Evolutionary conservation across 2,329 filamentous ascomycete species (phyloP).

Genomic region (Penicillium thymicola): DNA sequence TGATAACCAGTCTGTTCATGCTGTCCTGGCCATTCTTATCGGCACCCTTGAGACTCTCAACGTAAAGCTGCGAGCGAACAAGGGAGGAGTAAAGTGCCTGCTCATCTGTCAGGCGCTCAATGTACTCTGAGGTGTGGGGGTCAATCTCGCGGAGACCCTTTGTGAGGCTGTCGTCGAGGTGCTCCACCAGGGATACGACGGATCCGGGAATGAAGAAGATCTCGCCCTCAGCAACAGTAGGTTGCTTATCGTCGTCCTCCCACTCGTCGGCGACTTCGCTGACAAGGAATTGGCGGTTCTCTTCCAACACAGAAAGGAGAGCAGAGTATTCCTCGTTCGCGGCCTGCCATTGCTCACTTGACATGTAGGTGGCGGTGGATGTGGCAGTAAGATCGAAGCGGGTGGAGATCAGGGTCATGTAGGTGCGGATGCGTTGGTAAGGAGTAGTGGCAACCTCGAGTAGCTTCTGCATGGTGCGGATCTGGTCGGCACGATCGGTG

Average conservation of each 20-base stretch:
- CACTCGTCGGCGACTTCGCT: constrained; percentile 93
- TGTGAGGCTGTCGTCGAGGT: constrained; percentile 94
- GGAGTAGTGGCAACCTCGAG: constrained; percentile 82
- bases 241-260: constrained; percentile 97
- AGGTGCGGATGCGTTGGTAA: constrained; percentile 90
- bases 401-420: constrained; percentile 86
- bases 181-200: constrained; percentile 89
- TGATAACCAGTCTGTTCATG: constrained; percentile 88
- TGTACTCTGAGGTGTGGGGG: constrained; percentile 97
- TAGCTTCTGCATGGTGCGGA: constrained; percentile 95
- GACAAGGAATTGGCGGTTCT: constrained; percentile 76
- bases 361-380: constrained; percentile 72
- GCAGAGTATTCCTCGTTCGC: constrained; percentile 81
- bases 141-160: constrained; percentile 97
- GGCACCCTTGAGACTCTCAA: constrained; percentile 73
- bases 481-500: constrained; percentile 91
- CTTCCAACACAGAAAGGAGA: constrained; percentile 75
- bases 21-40: constrained; percentile 74
- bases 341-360: constrained; percentile 93
- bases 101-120: constrained; percentile 90
- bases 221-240: constrained; percentile 67
- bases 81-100: constrained; percentile 87
- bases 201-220: constrained; percentile 90
- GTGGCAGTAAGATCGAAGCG: constrained; percentile 89
- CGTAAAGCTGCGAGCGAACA: constrained; percentile 82